Base-by-base conservation (phyloP, 2,329 filamentous ascomycete genomes). In the Ophiostoma australiae region DNA sequence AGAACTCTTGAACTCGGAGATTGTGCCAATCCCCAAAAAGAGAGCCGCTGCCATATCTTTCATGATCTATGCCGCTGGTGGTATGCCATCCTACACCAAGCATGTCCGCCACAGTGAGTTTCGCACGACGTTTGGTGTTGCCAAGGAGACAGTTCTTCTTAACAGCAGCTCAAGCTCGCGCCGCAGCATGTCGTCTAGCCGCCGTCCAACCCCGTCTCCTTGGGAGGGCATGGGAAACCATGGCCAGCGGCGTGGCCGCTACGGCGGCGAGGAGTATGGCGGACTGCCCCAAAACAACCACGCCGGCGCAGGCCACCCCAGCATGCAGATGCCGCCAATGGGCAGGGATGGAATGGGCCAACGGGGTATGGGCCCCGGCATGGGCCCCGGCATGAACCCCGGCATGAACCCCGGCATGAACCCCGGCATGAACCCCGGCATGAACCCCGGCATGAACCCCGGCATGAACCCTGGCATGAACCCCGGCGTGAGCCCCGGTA, bases 31-130 rank as follows among this genome's bases (percentile, higher is more conserved):
- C 17, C 63, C 33, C 7, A 66, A 23, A 23, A 23, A 39, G n/a
- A 37, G 33, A 10, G 33, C 63, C 8, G 10, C 35, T 11, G 20
- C 33, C 8, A 20, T 31, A 13, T 6, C 66, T 23, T 67, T 67
- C 31, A 17, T 67, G n/a, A 11, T 48, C 37, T 67, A 48, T 31
- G 27, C 39, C 13, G 37, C 37, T 15, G 66, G 66, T 4, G 66
- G 37, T 11, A 23, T 15, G 6, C 66, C 66, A 3, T 44, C 39
- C 37, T 41, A 6, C 11, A 41, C 39, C 13, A 15, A 67, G 13
- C 37, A 67, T 10, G 66, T 67, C 4, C 66, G 66, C 66, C 66
- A 44, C 37, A 13, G 48, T 39, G 11, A 67, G 3, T n/a, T 48
- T 23, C 66, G 20, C 37, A 41, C 4, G 37, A 48, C 37, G 4